These are phyloP conservation scores for Chrysosphaeria jannelii DNA, from an alignment of 2,329 filamentous ascomycete species.

Conservation along the genomic window DNA sequence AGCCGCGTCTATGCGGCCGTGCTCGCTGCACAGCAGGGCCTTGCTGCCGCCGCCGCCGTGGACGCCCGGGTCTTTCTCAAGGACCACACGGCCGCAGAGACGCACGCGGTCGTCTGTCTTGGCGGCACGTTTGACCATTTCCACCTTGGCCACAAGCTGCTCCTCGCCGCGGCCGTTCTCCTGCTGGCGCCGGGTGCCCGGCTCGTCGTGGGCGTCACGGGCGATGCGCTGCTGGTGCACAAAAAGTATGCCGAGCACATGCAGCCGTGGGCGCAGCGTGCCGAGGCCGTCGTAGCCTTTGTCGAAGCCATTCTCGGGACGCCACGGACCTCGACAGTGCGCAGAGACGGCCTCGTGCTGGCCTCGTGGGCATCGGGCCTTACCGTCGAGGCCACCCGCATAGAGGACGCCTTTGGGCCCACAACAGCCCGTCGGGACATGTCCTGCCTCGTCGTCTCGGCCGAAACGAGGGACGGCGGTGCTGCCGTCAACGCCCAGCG, in stretches of 20 bases:
- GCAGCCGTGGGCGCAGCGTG: conserved; percentile 51
- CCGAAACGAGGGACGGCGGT: conserved; percentile 63
- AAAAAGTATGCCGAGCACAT: conserved; percentile 68
- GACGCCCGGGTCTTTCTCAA: neutral
- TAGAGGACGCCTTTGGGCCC: conserved; percentile 70
- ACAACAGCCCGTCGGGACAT: conserved; percentile 60
- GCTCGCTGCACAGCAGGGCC: neutral
- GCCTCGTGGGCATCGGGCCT: too few relatives aligned
- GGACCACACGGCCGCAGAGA: conserved; percentile 4
- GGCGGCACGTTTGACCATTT: conserved; percentile 94
- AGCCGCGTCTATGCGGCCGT: too few relatives aligned
- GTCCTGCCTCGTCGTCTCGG: conserved; percentile 57
- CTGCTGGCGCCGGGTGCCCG: conserved; percentile 29
- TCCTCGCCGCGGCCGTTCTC: conserved; percentile 64
- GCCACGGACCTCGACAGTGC: conserved; percentile 25
- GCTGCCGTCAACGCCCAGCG: conserved; percentile 65
- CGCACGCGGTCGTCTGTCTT: conserved; percentile 37
- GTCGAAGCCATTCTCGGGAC: conserved; percentile 30
- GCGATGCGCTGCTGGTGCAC: conserved; percentile 56
- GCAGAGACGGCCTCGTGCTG: conserved; percentile 31
- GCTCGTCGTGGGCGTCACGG: conserved; percentile 65
- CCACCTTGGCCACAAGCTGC: conserved; percentile 83
- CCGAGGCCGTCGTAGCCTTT: conserved; percentile 39
- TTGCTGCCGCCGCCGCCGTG: neutral
- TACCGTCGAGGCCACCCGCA: conserved; percentile 46